Evolutionary conservation across 768 basidiomycete genomes (phyloP), one percentile per base, ranked within the genome.

Genomic region (Leccinum olivaceopallidum): DNA sequence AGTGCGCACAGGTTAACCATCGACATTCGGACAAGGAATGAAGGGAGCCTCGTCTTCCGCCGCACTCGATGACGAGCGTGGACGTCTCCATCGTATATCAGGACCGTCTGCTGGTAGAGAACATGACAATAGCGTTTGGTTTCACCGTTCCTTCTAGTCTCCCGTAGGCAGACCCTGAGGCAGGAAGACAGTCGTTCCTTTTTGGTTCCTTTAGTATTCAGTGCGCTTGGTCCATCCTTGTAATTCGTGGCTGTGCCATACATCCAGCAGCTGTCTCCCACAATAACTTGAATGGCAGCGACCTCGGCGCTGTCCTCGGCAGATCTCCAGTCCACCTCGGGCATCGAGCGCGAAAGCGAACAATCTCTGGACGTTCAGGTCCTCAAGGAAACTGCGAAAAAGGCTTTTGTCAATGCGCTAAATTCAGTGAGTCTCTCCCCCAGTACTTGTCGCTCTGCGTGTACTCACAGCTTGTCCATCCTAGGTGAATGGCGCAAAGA

Each of bases 401-500:
- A 88, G 64, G 86, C 84, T n/a, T 74, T 96, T 9, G 83, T 97
- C 1, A 92, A 94, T 68, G 85, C 90, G n/a, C 76, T 97, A 63
- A 95, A 96, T 72, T 88, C 92, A 47, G 92, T 89, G 76, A 22
- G 16, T 30, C 24, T 0, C 24, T 22, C 52, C 30, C 42, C 0
- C 34, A 0, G 10, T 6, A 36, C 5, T 2, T 13, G 34, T 36
- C 34, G 9, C 6, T 18, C 24, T n/a, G 47, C 20, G 37, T 39
- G 8, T 13, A 18, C 63, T 70, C 54, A 70, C 53, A 28, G 32
- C 14, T 18, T 42, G 30, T 30, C 30, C 30, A 30, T 30, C 2
- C 51, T 62, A 94, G 92, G 89, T 94, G 9, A 92, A 90, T 75
- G 95, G 95, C 16, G 89, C 91, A 50, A 98, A 99, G 80, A 99